phyloP scores from a whole-genome alignment of 1,284 basidiomycete genomes.

The Apiotrichum veenhuisii region DNA sequence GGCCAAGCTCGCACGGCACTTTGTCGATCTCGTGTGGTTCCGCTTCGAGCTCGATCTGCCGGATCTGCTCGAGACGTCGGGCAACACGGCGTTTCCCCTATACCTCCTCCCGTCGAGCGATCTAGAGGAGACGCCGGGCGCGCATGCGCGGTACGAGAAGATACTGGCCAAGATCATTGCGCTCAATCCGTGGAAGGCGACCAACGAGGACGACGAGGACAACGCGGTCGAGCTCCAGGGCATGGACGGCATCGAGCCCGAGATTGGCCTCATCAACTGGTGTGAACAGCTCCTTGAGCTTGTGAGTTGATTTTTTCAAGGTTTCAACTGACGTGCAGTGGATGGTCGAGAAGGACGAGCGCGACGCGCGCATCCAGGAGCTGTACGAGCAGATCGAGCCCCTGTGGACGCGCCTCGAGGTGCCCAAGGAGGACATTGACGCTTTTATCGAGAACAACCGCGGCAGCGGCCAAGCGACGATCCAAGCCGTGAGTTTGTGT shows the following conservation, averaged over 20 bases:
- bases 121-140: constrained; percentile 33
- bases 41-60: constrained; percentile 44
- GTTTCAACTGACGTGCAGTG: constrained; percentile 24
- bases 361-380: constrained; percentile 43
- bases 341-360: constrained; percentile 31
- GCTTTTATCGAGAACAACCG: constrained; percentile 45
- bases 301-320: constrained; percentile 19
- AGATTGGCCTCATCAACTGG: constrained; percentile 42
- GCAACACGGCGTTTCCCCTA: constrained; percentile 23
- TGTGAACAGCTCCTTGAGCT: constrained; percentile 32
- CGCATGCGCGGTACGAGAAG: constrained; percentile 29
- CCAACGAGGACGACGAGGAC: constrained; percentile 28
- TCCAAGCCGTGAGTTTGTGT: constrained; percentile 35
- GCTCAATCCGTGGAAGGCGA: constrained; percentile 20
- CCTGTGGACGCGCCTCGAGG: constrained; percentile 40
- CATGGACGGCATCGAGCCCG: constrained; percentile 44
- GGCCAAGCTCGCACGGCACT: constrained; percentile 29
- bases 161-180: constrained; percentile 25
- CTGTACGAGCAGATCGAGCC: constrained; percentile 47
- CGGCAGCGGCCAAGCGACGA: constrained; percentile 40
- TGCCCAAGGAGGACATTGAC: constrained; percentile 43
- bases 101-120: constrained; percentile 28
- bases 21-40: constrained; percentile 42
- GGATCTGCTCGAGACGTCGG: constrained; percentile 14
- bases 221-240: constrained; percentile 29